A percentile compares a stretch with the other conserved stretches of the same genome.
phyloP scores from a whole-genome alignment of 2,329 filamentous ascomycete genomes.

The Xylariaceae sp. region DNA sequence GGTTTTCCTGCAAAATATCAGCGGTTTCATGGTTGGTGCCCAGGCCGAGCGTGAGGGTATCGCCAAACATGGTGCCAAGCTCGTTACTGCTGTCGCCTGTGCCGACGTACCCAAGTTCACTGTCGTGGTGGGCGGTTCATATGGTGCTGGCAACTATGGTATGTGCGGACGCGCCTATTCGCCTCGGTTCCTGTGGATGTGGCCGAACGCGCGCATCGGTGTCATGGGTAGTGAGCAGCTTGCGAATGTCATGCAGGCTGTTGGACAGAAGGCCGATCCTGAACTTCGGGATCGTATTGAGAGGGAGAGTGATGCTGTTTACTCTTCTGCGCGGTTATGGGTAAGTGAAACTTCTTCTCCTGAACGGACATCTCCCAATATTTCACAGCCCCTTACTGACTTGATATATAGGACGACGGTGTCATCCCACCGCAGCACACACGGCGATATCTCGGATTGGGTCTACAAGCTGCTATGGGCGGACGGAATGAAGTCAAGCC shows the following conservation, averaged over 20 bases:
- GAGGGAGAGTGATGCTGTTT: conserved; percentile 80
- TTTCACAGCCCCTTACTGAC: too few species aligned
- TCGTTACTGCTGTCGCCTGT: conserved; percentile 91
- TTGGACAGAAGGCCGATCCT: conserved; percentile 77
- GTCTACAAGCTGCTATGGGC: conserved; percentile 65
- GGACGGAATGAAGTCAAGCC: conserved; percentile 58
- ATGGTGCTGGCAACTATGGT: conserved; percentile 94
- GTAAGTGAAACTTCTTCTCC: conserved; percentile 50
- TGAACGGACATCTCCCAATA: too few species aligned
- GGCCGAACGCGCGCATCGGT: conserved; percentile 93
- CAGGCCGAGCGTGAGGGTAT: conserved; percentile 93
- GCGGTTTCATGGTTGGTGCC: conserved; percentile 94
- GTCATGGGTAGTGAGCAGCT: conserved; percentile 97
- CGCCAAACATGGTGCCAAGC: conserved; percentile 94
- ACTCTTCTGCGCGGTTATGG: conserved; percentile 86
- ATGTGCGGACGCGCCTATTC: conserved; percentile 95
- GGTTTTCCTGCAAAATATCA: conserved; percentile 94
- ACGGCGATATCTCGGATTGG: conserved; percentile 64
- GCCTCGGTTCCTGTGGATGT: conserved; percentile 91
- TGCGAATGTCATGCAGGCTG: conserved; percentile 87
- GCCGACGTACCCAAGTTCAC: conserved; percentile 96
- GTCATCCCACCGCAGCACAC: conserved; percentile 76
- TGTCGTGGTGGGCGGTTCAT: conserved; percentile 87
- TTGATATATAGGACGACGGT: conserved; percentile 59
- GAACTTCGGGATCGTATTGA: conserved; percentile 81